Percentiles rank a stretch among this genome's conserved stretches.
These are phyloP conservation scores for Psidium guajava DNA, from an alignment of 345 rosid genomes.

Conservation along the genomic window DNA sequence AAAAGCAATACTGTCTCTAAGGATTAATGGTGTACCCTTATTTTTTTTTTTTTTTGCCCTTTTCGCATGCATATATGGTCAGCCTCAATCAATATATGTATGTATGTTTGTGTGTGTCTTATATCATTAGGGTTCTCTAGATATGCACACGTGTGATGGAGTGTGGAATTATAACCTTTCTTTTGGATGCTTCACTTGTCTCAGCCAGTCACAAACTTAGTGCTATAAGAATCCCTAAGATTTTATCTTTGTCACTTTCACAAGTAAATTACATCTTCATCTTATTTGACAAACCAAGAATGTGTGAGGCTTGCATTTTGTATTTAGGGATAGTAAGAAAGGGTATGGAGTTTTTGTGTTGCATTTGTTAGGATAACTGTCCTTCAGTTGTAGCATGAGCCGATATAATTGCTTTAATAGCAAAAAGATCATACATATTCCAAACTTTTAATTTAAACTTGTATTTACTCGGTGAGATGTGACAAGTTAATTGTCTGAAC, in stretches of 20 bases:
- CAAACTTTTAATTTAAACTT: background rate
- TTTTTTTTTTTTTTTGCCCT: background rate
- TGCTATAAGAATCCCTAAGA: background rate
- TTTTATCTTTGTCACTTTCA: background rate
- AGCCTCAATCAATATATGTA: background rate
- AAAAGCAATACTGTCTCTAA: conserved; percentile 10
- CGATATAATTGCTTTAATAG: background rate
- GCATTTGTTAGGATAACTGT: background rate
- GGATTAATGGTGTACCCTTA: background rate
- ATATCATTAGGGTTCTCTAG: background rate
- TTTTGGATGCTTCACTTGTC: background rate
- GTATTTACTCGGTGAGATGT: background rate
- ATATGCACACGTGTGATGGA: conserved; percentile 2
- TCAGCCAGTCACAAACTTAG: background rate
- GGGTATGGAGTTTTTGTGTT: background rate
- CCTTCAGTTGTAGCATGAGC: background rate
- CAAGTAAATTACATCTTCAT: background rate
- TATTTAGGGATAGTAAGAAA: background rate
- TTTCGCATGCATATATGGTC: background rate
- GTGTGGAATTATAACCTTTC: background rate
- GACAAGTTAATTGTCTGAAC: background rate
- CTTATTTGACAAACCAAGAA: background rate
- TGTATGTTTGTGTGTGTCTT: background rate
- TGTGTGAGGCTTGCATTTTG: background rate
- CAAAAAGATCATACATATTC: background rate